Conservation (phyloP, 495 filamentous ascomycete genomes). For the Talaromyces stipitatus region DNA sequence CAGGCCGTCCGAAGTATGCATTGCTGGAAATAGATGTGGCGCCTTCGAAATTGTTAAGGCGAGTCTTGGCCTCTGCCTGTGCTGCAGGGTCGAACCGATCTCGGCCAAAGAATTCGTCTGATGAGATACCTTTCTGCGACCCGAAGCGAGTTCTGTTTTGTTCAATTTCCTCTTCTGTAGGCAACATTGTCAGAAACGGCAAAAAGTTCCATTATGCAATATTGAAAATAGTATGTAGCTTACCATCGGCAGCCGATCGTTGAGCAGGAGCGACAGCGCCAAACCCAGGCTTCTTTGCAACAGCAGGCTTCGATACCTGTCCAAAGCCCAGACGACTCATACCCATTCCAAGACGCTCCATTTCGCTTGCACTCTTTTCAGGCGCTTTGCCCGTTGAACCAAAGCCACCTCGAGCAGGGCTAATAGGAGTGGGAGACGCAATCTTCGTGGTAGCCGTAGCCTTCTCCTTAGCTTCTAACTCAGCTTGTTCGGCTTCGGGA, state of each 20-base stretch:
- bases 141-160: constrained; percentile 54
- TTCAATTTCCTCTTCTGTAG: constrained; percentile 31
- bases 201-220: no score
- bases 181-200: no score
- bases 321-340: constrained; percentile 84
- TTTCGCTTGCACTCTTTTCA: constrained; percentile 61
- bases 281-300: constrained; percentile 75
- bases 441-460: constrained; percentile 38
- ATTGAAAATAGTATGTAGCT: constrained; percentile 9
- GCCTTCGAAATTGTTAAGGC: constrained; percentile 87
- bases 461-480: constrained; percentile 45
- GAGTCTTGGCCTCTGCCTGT: constrained; percentile 76
- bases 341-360: constrained; percentile 89
- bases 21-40: constrained; percentile 90
- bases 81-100: constrained; percentile 72
- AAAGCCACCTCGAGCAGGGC: constrained; percentile 52
- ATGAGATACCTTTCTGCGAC: constrained; percentile 89
- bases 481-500: constrained; percentile 73
- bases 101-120: constrained; percentile 96
- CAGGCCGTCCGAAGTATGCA: constrained; percentile 88
- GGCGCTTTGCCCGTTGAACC: constrained; percentile 44
- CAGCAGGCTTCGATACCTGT: constrained; percentile 61
- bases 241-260: constrained; percentile 60
- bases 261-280: constrained; percentile 72
- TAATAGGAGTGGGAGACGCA: constrained; percentile 65